Base-by-base conservation (phyloP, 2,329 filamentous ascomycete genomes). In the Gnomoniopsis smithogilvyi region DNA sequence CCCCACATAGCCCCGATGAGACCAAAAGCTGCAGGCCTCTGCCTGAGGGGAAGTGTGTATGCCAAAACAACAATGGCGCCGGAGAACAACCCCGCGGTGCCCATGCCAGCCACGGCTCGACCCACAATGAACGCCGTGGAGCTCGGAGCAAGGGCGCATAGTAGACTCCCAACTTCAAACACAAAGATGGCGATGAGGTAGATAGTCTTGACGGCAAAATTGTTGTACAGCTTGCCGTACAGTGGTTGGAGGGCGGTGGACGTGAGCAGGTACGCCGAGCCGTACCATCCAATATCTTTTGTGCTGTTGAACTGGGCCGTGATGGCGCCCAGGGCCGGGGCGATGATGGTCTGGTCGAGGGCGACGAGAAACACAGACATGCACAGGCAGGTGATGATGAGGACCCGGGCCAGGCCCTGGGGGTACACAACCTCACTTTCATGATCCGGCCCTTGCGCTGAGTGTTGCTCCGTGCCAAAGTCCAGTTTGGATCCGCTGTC, bases 1-100 rank as follows among this genome's bases (percentile, higher is more conserved):
- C 82, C 83, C 70, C 79, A 85, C 73, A 84, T 82, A 52, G 75
- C 79, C 12, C 79, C 80, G 45, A 85, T 75, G 45, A 84, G 67
- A 26, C 82, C 82, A 56, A 82, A 82, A 24, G 79, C 81, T 33
- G 82, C 69, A 8, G 78, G 83, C 34, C 83, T 74, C 65, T 82
- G 80, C 8, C 77, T 70, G 10, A 86, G 74, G 4, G 83, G 82
- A 51, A 85, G 78, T 6, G 76, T 74, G 45, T 77, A 73, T 12
- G 72, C 72, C 56, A 82, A 69, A 51, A 82, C 79, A 45, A 80
- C 76, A 22, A 80, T 76, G 46, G 76, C 74, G 19, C 80, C 80
- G 1, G 78, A 79, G 56, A 81, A 78, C 54, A 83, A 67, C 24
- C 80, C 80, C 7, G 78, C 79, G 12, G 76, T 77, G 36, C 80